Conservation (phyloP, 2,329 filamentous ascomycete genomes). For the Coniella vitis region DNA sequence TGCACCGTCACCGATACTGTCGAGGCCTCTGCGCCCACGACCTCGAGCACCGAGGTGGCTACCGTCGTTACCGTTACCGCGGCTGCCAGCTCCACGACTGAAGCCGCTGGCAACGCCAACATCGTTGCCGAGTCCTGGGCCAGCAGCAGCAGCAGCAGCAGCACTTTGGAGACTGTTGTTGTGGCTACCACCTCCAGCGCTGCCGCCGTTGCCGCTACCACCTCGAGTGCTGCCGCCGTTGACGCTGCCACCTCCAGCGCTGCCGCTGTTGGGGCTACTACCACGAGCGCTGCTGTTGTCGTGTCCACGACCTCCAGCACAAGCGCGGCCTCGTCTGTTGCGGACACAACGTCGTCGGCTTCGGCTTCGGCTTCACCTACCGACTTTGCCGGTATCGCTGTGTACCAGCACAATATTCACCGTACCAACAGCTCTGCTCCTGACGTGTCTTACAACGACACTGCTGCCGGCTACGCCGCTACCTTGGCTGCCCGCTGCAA, state of each 20-base stretch:
- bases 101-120: slow-evolving; percentile 2
- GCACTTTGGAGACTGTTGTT: slow-evolving; percentile 18
- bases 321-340: slow-evolving; percentile 7
- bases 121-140: neutral
- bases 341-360: slow-evolving; percentile 4
- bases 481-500: slow-evolving; percentile 59
- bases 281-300: neutral
- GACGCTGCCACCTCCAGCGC: neutral
- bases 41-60: slow-evolving; percentile 13
- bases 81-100: neutral
- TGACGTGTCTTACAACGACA: slow-evolving; percentile 57
- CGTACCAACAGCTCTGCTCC: slow-evolving; percentile 72
- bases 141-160: slow-evolving; percentile 36
- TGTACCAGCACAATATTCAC: slow-evolving; percentile 80
- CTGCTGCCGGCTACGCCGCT: slow-evolving; percentile 57
- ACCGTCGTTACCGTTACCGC: slow-evolving; percentile 1
- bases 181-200: slow-evolving; percentile 8
- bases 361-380: slow-evolving; percentile 17
- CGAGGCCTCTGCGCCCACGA: slow-evolving; percentile 7
- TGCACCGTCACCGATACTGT: slow-evolving; percentile 37
- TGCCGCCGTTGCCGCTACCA: slow-evolving; percentile 10
- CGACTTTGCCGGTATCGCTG: slow-evolving; percentile 31
- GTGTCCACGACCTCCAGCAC: slow-evolving; percentile 12
- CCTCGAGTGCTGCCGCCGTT: neutral
- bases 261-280: neutral